Base-by-base conservation (phyloP, 2,329 filamentous ascomycete genomes). In the Tolypocladium amazonense region DNA sequence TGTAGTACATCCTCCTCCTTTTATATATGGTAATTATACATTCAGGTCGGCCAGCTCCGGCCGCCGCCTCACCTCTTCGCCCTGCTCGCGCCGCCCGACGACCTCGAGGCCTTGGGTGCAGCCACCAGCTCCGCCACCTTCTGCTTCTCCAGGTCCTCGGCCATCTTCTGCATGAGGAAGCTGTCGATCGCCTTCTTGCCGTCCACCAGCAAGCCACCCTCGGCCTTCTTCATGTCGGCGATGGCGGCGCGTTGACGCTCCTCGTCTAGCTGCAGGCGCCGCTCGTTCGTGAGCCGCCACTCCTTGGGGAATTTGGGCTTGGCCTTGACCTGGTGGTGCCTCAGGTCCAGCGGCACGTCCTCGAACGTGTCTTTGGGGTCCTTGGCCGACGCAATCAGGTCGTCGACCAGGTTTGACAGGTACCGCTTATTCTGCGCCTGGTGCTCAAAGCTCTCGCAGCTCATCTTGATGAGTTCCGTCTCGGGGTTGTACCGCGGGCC, bases 401-500 rank as follows among this genome's bases (percentile, higher is more conserved):
- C 83, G 63, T 88, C 80, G 56, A 97, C 83, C 56, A 91, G 75
- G 67, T 96, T 90, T 58, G 86, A 88, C 27, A 99, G 81, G 72
- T 94, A 94, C n/a, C 90, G 86, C 81, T 97, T 99, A 79, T 99
- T 99, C 78, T 97, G 92, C 23, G 92, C 90, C 70, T 91, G 88
- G 59, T 92, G 89, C 70, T 90, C 86, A 73, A 89, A 96, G 71
- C 87, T 86, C 74, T 97, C 94, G 76, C 89, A 90, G 71, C 89
- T 92, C 82, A 99, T 96, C 76, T 90, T 92, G 67, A 97, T 80
- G 61, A 90, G 78, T 67, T 92, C 85, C 59, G 81, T 91, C 66
- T 87, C 81, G 0, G 92, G 93, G 77, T 97, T 94, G 81, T 92
- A 97, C 65, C 94, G 88, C 20, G 86, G 73, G 1, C 94, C 95